Percentiles rank a stretch among this genome's conserved stretches.
phyloP scores from a whole-genome alignment of 257 asterid genomes.

The Hygrophila difformis region DNA sequence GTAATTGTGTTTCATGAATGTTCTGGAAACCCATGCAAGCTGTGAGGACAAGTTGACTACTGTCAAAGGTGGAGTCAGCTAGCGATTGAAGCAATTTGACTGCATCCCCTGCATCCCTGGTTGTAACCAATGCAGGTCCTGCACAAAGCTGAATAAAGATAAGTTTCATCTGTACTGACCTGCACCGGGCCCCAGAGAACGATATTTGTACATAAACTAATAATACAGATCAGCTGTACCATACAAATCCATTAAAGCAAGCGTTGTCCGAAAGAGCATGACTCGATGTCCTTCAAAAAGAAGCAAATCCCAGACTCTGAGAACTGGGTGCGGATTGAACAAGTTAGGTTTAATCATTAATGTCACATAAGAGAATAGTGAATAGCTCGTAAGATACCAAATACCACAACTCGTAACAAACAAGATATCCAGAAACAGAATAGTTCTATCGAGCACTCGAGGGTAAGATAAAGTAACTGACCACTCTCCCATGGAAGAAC shows the following conservation, averaged over 20 bases:
- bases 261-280: conserved; percentile 91
- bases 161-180: conserved; percentile 26
- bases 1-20: conserved; percentile 60
- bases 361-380: no score
- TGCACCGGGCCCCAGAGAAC: no score
- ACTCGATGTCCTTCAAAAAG: conserved; percentile 94
- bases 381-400: background rate
- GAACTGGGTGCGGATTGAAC: conserved; percentile 50
- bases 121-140: conserved; percentile 97
- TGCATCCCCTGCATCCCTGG: conserved; percentile 99
- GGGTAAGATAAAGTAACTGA: conserved; percentile 39
- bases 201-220: no score
- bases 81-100: conserved; percentile 88
- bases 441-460: background rate
- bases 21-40: conserved; percentile 96
- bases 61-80: conserved; percentile 94
- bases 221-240: conserved; percentile 33
- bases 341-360: conserved; percentile 7
- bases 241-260: conserved; percentile 80
- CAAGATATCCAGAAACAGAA: no score
- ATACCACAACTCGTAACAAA: background rate
- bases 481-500: conserved; percentile 99
- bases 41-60: conserved; percentile 96
- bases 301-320: conserved; percentile 97
- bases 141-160: conserved; percentile 33